phyloP scores from a whole-genome alignment of 805 yeast species.

The Wickerhamiella musiphila region DNA sequence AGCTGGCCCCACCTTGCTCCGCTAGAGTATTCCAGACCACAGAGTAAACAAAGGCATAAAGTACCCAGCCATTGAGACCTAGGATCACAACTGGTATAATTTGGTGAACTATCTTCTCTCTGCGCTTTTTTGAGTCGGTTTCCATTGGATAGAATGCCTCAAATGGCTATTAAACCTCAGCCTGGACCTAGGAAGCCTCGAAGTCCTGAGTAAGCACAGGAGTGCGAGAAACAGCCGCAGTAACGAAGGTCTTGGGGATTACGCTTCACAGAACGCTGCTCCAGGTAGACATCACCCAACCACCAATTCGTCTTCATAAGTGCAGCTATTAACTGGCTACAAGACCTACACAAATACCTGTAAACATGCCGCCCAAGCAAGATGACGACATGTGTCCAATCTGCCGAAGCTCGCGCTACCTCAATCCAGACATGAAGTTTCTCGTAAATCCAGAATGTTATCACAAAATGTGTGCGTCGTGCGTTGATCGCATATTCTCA shows the following conservation, averaged over 20 bases:
- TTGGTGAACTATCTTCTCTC: background rate
- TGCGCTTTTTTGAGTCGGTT: background rate
- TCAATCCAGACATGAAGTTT: constrained; percentile 84
- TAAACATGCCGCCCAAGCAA: no score
- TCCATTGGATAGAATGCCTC: background rate
- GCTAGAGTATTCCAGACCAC: constrained; percentile 13
- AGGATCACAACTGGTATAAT: background rate
- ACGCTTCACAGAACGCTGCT: no score
- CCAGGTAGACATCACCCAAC: no score
- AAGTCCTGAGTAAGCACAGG: no score
- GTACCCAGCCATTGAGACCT: constrained; percentile 9
- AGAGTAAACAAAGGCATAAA: constrained; percentile 13
- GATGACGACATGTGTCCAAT: constrained; percentile 78
- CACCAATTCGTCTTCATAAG: no score
- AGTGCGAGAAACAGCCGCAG: no score
- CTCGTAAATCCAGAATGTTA: constrained; percentile 94
- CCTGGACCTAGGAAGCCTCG: no score
- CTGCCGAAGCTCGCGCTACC: constrained; percentile 85
- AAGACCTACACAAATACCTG: no score
- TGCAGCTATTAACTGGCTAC: no score
- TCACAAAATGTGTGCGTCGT: constrained; percentile 88
- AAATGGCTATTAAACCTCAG: no score
- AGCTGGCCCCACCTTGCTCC: constrained; percentile 7
- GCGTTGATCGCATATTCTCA: constrained; percentile 88
- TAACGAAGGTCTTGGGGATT: no score